phyloP scores from a whole-genome alignment of 768 basidiomycete genomes.

The Cystobasidium ongulense region DNA sequence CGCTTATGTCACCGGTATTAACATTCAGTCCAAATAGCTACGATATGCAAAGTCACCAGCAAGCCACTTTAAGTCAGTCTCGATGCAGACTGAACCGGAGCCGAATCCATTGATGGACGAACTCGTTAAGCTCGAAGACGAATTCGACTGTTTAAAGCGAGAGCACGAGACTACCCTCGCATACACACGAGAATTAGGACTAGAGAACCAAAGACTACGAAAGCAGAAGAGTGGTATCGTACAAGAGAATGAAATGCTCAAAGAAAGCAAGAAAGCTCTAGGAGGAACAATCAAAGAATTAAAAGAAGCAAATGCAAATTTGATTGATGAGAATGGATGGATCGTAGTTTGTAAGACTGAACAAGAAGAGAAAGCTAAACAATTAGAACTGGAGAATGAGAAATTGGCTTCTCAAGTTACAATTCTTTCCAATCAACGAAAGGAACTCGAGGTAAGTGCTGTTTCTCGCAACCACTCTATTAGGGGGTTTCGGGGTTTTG shows the following conservation, averaged over 20 bases:
- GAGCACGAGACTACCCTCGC: not conserved
- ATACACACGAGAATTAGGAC: not conserved
- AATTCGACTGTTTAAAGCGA: not conserved
- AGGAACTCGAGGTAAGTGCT: not conserved
- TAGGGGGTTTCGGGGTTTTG: too few species aligned
- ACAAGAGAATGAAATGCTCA: not conserved
- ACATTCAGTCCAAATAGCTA: not conserved
- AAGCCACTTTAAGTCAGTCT: not conserved
- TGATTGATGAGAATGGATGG: not conserved
- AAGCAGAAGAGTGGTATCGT: not conserved
- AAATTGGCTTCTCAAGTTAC: not conserved
- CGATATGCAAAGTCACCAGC: not conserved
- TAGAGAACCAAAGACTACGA: not conserved
- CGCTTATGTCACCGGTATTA: too few species aligned
- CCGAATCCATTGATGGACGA: not conserved
- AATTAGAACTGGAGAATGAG: not conserved
- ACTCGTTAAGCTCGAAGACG: not conserved
- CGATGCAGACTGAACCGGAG: not conserved
- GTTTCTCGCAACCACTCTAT: not conserved
- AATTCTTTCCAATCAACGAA: slow-evolving; percentile 2
- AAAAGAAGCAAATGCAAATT: not conserved
- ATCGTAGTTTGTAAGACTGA: not conserved
- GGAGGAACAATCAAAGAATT: not conserved
- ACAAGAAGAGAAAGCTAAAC: not conserved
- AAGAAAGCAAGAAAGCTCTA: not conserved